Base-by-base conservation (phyloP, 75 land plant species). In the Ceratopteris richardii region DNA sequence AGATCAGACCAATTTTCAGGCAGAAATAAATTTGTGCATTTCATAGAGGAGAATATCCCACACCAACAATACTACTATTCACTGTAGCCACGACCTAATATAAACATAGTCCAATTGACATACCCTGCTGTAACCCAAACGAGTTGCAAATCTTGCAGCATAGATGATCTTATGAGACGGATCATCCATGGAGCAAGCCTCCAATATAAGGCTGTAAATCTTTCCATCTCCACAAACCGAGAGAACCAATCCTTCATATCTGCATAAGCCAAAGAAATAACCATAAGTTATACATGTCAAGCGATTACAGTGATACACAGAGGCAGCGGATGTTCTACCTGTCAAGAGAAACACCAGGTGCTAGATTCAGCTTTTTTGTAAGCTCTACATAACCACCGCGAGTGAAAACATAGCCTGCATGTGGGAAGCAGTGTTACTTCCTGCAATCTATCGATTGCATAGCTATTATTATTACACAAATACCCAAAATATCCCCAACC, bases 141-240 rank as follows among this genome's bases (percentile, higher is more conserved):
- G 80, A 41, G 98, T 93, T 52, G 63, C 68, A 36, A 93, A 73
- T 47, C 98, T 75, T 53, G 86, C 69, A 64, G 80, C 85, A 56
- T 93, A 93, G 41, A 72, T 42, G 63, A 74, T 85, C 50, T 87
- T 75, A 67, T 80, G 80, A 54, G 87, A 60, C 27, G 70, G 71
- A 51, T 88, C 83, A 55, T 78, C 90, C 20, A 65, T 56, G 36
- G 88, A 81, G 43, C 82, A 86, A 51, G 90, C 76, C 66, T 93
- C 90, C 58, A 93, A 82, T 57, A 93, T 74, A 31, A 93, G 26
- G 19, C 75, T 66, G 64, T 80, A 93, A 5, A 80, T 60, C 70
- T 88, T 82, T 37, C 98, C 98, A 77, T 93, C 93, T 44, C 98
- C 98, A 61, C 98, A 86, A 31, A 93, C 79, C 62, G 95, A 93